phyloP scores from a whole-genome alignment of 2,329 filamentous ascomycete species.

The Fusarium circinatum region DNA sequence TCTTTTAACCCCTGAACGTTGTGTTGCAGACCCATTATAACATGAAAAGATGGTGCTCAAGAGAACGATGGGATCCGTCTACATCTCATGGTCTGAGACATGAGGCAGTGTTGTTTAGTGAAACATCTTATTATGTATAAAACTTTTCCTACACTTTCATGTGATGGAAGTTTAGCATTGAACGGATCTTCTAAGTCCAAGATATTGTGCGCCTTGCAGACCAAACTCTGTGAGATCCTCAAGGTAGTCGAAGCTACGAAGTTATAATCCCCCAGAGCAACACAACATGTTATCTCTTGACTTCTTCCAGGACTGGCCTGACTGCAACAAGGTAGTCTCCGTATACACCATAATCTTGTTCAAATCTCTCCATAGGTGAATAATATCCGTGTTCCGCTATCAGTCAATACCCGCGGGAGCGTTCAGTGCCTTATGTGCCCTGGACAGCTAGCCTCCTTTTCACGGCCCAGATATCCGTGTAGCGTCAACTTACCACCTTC shows the following conservation, averaged over 20 bases:
- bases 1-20: not conserved
- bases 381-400: not conserved
- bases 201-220: not conserved
- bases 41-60: not conserved
- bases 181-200: not conserved
- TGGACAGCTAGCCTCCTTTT: not conserved
- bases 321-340: not conserved
- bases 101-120: conserved; percentile 21
- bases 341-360: not conserved
- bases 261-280: not conserved
- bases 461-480: not conserved
- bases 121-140: conserved; percentile 14
- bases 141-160: not conserved
- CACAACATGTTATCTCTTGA: not conserved
- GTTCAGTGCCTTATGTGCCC: not conserved
- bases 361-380: not conserved
- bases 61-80: not conserved
- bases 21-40: not conserved
- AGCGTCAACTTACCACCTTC: not conserved
- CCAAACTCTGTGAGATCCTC: not conserved
- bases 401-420: not conserved
- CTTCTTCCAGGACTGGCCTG: not conserved
- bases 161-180: not conserved
- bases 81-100: conserved; percentile 8
- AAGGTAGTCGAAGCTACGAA: not conserved